Conservation (phyloP, 164 flowering plant species). For the Magnolia officinalis region DNA sequence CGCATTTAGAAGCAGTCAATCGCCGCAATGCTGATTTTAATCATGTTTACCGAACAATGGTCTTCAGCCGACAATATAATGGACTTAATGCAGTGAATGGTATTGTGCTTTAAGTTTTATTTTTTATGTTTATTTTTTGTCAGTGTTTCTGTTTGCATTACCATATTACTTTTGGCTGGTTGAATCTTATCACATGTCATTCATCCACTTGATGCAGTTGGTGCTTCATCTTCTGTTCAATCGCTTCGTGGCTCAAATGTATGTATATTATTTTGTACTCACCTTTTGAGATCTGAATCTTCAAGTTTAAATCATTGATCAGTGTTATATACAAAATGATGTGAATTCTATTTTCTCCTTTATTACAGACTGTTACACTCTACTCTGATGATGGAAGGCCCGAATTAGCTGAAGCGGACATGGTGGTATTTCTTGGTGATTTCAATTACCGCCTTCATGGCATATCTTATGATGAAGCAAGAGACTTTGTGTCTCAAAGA, state of each 20-base stretch:
- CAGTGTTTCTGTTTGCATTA: no score
- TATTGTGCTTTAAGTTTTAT: constrained; percentile 21
- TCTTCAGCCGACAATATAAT: constrained; percentile 65
- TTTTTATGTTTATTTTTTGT: background rate
- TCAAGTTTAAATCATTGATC: background rate
- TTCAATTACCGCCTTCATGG: constrained; percentile 92
- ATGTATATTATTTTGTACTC: constrained; percentile 15
- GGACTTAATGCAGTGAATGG: constrained; percentile 60
- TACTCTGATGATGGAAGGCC: constrained; percentile 56
- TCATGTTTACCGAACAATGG: constrained; percentile 74
- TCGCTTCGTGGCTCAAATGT: constrained; percentile 57
- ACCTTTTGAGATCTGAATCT: background rate
- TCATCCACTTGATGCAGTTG: constrained; percentile 62
- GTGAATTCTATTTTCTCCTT: background rate
- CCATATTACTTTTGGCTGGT: constrained; percentile 25
- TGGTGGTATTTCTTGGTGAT: constrained; percentile 89
- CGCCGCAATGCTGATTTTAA: constrained; percentile 97
- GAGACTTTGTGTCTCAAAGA: constrained; percentile 96
- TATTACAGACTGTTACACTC: constrained; percentile 33
- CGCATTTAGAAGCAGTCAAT: constrained; percentile 94
- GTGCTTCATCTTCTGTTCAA: constrained; percentile 51
- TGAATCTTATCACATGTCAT: constrained; percentile 50
- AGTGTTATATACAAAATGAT: background rate
- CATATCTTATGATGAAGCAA: constrained; percentile 94
- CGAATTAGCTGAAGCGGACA: constrained; percentile 90